Percentiles rank a stretch among this genome's conserved stretches.
Conservation (phyloP, 441 rosid species). For the Pelargonium citronellum region DNA sequence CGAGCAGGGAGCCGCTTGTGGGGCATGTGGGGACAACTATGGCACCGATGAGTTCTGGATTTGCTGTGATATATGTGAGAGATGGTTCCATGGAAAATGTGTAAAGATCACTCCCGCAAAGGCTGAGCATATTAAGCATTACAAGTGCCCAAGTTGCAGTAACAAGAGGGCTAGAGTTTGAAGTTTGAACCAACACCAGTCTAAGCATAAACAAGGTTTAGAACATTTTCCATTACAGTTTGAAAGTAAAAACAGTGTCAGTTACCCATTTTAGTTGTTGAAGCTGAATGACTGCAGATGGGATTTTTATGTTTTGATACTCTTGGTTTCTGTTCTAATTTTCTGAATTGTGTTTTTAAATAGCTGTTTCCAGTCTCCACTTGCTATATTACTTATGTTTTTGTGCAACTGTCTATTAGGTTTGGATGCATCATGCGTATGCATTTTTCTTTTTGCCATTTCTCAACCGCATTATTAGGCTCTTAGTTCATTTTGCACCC, state of each 20-base stretch:
- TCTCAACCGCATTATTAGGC: background rate
- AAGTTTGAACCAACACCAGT: slow-evolving; percentile 14
- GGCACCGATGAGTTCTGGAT: slow-evolving; percentile 90
- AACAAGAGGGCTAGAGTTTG: slow-evolving; percentile 62
- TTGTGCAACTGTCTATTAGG: slow-evolving; percentile 18
- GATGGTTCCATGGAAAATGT: slow-evolving; percentile 94
- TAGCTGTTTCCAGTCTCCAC: slow-evolving; percentile 24
- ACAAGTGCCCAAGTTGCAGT: slow-evolving; percentile 87
- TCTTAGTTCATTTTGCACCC: background rate
- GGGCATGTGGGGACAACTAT: slow-evolving; percentile 95
- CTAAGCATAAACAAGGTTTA: slow-evolving; percentile 30
- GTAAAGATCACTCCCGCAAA: slow-evolving; percentile 97
- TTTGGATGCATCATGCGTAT: slow-evolving; percentile 8
- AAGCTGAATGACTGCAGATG: slow-evolving; percentile 28
- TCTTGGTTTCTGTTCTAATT: slow-evolving; percentile 27
- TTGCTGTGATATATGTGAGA: slow-evolving; percentile 82
- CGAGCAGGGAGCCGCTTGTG: slow-evolving; percentile 85
- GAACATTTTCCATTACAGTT: slow-evolving; percentile 29
- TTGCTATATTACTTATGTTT: slow-evolving; percentile 19
- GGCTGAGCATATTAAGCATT: slow-evolving; percentile 93
- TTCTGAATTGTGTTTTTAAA: slow-evolving; percentile 25
- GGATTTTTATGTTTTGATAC: slow-evolving; percentile 22
- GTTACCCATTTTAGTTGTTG: slow-evolving; percentile 29
- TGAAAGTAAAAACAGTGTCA: slow-evolving; percentile 34
- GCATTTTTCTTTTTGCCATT: background rate